A percentile compares a stretch with the other conserved stretches of the same genome.
Evolutionary conservation across 1,284 basidiomycete genomes (phyloP).

Genomic region (Melanopsichium pennsylvanicum): DNA sequence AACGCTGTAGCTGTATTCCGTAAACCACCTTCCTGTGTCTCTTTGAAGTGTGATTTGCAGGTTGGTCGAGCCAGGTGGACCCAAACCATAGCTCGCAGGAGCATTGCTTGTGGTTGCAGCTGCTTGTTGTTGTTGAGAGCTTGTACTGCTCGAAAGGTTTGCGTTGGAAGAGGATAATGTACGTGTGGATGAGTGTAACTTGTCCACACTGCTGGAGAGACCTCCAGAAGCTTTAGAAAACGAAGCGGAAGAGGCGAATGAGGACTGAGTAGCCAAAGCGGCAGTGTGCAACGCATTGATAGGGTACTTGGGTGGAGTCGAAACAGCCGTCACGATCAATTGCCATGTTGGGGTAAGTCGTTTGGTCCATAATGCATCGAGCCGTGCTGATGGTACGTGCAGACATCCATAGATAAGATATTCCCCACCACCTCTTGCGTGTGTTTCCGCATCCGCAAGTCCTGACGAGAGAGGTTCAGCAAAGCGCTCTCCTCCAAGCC

Average conservation of each 20-base stretch:
- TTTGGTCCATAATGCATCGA: slow-evolving; percentile 88
- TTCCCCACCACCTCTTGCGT: slow-evolving; percentile 69
- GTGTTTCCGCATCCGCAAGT: not conserved
- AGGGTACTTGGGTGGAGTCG: slow-evolving; percentile 56
- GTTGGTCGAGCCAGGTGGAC: slow-evolving; percentile 57
- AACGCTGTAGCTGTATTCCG: slow-evolving; percentile 92
- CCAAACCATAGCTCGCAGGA: slow-evolving; percentile 9
- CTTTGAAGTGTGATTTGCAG: slow-evolving; percentile 88
- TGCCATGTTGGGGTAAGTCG: slow-evolving; percentile 71
- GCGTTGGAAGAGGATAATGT: slow-evolving; percentile 1
- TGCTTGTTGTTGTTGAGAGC: slow-evolving; percentile 1
- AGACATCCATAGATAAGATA: slow-evolving; percentile 90
- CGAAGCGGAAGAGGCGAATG: no score
- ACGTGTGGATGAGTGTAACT: slow-evolving; percentile 7
- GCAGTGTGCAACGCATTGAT: slow-evolving; percentile 31
- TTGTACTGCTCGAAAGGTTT: not conserved
- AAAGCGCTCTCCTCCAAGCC: slow-evolving; percentile 17
- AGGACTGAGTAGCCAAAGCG: slow-evolving; percentile 3
- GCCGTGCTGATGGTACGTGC: slow-evolving; percentile 84
- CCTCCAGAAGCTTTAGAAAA: no score
- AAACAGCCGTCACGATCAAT: slow-evolving; percentile 60
- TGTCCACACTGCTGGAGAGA: not conserved
- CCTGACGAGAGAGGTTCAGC: not conserved
- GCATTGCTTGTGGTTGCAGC: slow-evolving; percentile 13
- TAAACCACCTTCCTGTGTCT: slow-evolving; percentile 88